These are phyloP conservation scores for Mychonastes homosphaera DNA, from an alignment of 139 green algal species.

Conservation along the genomic window DNA sequence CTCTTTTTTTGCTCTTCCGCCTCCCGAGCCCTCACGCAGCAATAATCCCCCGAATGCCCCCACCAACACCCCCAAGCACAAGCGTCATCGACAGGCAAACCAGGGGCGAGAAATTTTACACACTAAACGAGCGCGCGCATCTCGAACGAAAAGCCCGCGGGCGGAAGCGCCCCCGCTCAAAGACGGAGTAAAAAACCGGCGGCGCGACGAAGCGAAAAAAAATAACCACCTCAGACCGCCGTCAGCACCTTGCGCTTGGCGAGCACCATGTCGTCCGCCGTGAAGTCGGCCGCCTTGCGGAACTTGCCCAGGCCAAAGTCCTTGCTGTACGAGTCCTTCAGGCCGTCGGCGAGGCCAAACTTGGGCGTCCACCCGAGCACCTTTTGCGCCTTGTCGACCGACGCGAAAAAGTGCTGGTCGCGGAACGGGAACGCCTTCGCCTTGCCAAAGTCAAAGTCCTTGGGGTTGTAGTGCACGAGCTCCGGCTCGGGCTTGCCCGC, in stretches of 20 bases:
- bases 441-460: slow-evolving; percentile 93
- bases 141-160: no score
- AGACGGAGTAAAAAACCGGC: no score
- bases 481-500: slow-evolving; percentile 72
- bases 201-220: no score
- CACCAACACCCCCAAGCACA: no score
- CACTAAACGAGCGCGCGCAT: no score
- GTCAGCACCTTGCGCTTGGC: slow-evolving; percentile 35
- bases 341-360: slow-evolving; percentile 77
- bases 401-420: slow-evolving; percentile 95
- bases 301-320: slow-evolving; percentile 87
- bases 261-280: slow-evolving; percentile 83
- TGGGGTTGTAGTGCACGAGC: slow-evolving; percentile 90
- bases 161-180: no score
- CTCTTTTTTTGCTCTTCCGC: no score
- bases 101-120: no score
- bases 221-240: no score
- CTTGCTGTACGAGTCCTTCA: slow-evolving; percentile 82
- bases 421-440: slow-evolving; percentile 84
- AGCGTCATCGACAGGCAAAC: no score
- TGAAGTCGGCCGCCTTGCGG: slow-evolving; percentile 86
- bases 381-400: slow-evolving; percentile 81
- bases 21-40: no score
- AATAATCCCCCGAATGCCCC: no score
- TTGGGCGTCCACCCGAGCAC: slow-evolving; percentile 82